Conservation (phyloP, 495 filamentous ascomycete genomes). For the Cetradonia linearis region DNA sequence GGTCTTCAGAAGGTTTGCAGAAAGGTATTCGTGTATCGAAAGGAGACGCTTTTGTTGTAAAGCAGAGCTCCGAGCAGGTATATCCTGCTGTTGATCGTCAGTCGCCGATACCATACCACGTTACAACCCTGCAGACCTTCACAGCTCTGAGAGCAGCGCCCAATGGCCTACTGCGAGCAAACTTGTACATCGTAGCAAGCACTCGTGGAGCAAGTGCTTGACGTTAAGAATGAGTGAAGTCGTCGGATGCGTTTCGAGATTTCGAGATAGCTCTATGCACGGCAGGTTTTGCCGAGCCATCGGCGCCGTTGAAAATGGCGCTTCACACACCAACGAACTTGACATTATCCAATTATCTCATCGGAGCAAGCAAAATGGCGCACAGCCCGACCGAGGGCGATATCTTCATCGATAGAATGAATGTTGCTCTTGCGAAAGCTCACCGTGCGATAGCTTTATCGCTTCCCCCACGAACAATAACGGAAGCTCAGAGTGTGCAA, state of each 20-base stretch:
- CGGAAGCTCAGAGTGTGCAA: constrained; percentile 28
- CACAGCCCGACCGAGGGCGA: not conserved
- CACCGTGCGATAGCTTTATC: not conserved
- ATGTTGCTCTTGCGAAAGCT: not conserved
- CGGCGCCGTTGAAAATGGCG: not conserved
- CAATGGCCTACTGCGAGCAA: constrained; percentile 58
- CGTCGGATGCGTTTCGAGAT: not conserved
- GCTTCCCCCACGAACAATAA: constrained; percentile 3
- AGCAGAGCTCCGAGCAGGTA: constrained; percentile 40
- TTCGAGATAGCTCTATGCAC: constrained; percentile 4
- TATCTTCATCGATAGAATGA: not conserved
- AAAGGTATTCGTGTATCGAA: constrained; percentile 95
- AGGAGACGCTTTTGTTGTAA: constrained; percentile 74
- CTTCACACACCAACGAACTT: not conserved
- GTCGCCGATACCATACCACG: constrained; percentile 4
- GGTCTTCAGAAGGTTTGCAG: constrained; percentile 74
- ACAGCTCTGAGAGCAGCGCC: constrained; percentile 54
- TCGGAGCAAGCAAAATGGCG: not conserved
- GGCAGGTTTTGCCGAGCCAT: constrained; percentile 13
- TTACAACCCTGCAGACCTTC: constrained; percentile 39
- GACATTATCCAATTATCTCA: no score
- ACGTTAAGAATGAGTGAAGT: not conserved
- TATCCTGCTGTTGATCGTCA: constrained; percentile 31
- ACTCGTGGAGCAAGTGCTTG: constrained; percentile 12
- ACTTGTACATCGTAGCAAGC: constrained; percentile 57